A percentile compares a stretch with the other conserved stretches of the same genome.
Evolutionary conservation across 75 land plant species (phyloP).

Genomic region (Cupressus sempervirens): DNA sequence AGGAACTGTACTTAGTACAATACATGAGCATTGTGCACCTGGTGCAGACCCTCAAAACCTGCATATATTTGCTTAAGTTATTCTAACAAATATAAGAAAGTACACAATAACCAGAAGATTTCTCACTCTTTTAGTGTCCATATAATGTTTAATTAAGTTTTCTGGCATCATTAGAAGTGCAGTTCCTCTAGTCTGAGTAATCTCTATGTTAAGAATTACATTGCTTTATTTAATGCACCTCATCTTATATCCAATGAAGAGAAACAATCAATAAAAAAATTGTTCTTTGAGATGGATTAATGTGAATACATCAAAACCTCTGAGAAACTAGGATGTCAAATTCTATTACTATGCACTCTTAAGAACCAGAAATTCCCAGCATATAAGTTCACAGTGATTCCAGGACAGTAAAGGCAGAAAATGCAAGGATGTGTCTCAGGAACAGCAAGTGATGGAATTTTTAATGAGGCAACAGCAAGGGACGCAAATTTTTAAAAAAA

Average conservation of each 20-base stretch:
- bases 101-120: neutral
- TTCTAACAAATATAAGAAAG: neutral
- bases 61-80: neutral
- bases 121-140: neutral
- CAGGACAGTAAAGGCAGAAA: too few relatives aligned
- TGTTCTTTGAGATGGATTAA: neutral
- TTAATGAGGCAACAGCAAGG: too few relatives aligned
- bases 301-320: neutral
- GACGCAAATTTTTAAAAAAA: too few relatives aligned
- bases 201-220: neutral
- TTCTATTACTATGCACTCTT: neutral
- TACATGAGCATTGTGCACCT: neutral
- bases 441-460: too few relatives aligned
- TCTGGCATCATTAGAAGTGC: neutral
- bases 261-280: neutral
- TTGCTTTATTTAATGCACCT: neutral
- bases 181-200: neutral
- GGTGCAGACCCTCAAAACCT: too few relatives aligned
- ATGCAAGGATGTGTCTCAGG: too few relatives aligned
- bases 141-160: neutral
- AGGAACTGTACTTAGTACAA: neutral
- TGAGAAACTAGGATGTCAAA: neutral
- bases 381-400: neutral
- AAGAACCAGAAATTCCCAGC: neutral
- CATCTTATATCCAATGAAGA: neutral